Conservation (phyloP, 2,329 filamentous ascomycete genomes). For the Claviceps paspali region DNA sequence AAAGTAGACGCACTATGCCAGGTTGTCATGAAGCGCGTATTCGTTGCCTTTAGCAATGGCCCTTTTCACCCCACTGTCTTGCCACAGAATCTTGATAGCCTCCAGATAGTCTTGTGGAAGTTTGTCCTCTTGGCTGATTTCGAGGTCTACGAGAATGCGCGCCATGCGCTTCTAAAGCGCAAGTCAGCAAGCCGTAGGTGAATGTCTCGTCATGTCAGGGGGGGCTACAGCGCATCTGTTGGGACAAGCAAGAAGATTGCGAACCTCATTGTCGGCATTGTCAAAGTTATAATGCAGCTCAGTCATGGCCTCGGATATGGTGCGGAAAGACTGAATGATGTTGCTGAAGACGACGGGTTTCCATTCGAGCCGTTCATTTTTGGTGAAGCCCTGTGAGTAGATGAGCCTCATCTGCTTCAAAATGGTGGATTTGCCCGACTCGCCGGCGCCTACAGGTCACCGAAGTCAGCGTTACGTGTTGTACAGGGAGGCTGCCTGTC, state of each 20-base stretch:
- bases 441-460: conserved; percentile 61
- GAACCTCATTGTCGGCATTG: conserved; percentile 63
- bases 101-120: conserved; percentile 65
- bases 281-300: conserved; percentile 70
- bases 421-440: conserved; percentile 83
- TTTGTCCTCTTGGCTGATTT: conserved; percentile 67
- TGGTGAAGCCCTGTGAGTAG: conserved; percentile 81
- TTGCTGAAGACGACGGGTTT: conserved; percentile 94
- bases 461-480: not conserved
- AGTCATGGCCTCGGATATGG: conserved; percentile 81
- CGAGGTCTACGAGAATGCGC: conserved; percentile 61
- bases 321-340: conserved; percentile 79
- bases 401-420: conserved; percentile 99
- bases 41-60: conserved; percentile 93
- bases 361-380: conserved; percentile 81
- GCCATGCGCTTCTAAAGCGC: conserved; percentile 55
- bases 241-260: conserved; percentile 12
- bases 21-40: conserved; percentile 89
- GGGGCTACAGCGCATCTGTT: conserved; percentile 11
- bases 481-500: not conserved
- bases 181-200: not conserved
- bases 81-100: conserved; percentile 75
- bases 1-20: conserved; percentile 61
- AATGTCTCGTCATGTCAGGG: too few species aligned
- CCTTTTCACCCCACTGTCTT: conserved; percentile 64